A percentile compares a stretch with the other conserved stretches of the same genome.
phyloP scores from a whole-genome alignment of 2,329 filamentous ascomycete species.

The Colletotrichum sp. region DNA sequence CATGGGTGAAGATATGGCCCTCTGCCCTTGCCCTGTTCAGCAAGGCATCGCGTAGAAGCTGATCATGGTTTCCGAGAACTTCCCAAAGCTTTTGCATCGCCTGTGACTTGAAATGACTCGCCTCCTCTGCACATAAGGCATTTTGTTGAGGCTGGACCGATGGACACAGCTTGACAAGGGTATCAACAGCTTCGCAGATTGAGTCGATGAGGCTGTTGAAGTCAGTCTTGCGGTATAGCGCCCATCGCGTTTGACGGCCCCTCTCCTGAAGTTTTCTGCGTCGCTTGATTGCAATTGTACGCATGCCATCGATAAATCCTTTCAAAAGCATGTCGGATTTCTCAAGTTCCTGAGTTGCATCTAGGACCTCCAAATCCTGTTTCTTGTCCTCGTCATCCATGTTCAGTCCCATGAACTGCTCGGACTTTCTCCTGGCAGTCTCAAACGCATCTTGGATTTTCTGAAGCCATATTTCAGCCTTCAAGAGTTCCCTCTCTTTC shows the following conservation, averaged over 20 bases:
- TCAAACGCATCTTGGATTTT: not conserved
- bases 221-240: not conserved
- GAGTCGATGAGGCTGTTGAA: not conserved
- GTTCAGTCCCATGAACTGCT: not conserved
- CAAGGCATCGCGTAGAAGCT: not conserved
- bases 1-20: not conserved
- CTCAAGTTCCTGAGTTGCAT: not conserved
- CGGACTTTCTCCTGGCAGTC: not conserved
- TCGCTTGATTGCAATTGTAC: not conserved
- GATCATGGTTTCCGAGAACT: not conserved
- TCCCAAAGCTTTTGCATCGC: not conserved
- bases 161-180: not conserved
- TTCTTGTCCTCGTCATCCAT: not conserved
- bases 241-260: not conserved
- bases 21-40: not conserved
- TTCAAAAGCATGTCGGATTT: not conserved
- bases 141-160: not conserved
- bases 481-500: not conserved
- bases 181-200: not conserved
- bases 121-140: not conserved
- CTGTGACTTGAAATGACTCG: fast-evolving
- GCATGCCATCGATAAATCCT: not conserved
- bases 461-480: not conserved
- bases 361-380: not conserved
- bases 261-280: fast-evolving